A percentile compares a stretch with the other conserved stretches of the same genome.
phyloP scores from a whole-genome alignment of 2,329 filamentous ascomycete genomes.

The Sarocladium strictum region DNA sequence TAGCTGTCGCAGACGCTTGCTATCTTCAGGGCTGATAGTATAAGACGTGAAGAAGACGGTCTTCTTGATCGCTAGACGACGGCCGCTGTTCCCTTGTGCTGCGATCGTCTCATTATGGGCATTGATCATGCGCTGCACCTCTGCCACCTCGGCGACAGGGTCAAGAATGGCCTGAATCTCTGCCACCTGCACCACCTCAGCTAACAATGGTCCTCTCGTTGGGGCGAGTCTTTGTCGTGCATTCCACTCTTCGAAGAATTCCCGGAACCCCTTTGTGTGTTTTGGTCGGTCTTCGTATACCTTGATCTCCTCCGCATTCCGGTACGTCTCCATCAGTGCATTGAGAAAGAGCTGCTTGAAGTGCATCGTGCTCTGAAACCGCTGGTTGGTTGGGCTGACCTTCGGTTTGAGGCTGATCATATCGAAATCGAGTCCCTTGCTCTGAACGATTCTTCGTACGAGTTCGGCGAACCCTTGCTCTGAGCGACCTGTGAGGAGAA shows the following conservation, averaged over 20 bases:
- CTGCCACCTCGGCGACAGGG: constrained; percentile 71
- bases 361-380: constrained; percentile 75
- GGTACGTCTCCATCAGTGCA: constrained; percentile 80
- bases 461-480: constrained; percentile 73
- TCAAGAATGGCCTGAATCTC: constrained; percentile 70
- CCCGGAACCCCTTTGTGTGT: constrained; percentile 74
- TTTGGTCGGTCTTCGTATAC: constrained; percentile 62
- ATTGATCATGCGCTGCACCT: constrained; percentile 86
- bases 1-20: constrained; percentile 65
- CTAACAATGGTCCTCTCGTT: constrained; percentile 58
- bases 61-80: constrained; percentile 68
- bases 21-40: constrained; percentile 67
- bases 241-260: constrained; percentile 79
- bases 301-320: constrained; percentile 72
- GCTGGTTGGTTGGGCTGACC: constrained; percentile 72
- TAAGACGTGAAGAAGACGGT: constrained; percentile 91
- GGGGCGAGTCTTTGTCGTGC: constrained; percentile 40
- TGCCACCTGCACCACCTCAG: constrained; percentile 81
- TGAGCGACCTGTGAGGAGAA: constrained; percentile 81
- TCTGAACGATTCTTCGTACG: constrained; percentile 72
- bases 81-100: constrained; percentile 18
- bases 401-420: constrained; percentile 82
- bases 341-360: constrained; percentile 88
- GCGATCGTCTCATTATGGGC: constrained; percentile 62
- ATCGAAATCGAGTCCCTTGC: constrained; percentile 79